Conservation (phyloP, 306 rosid species). For the Ochetophila trinervis region DNA sequence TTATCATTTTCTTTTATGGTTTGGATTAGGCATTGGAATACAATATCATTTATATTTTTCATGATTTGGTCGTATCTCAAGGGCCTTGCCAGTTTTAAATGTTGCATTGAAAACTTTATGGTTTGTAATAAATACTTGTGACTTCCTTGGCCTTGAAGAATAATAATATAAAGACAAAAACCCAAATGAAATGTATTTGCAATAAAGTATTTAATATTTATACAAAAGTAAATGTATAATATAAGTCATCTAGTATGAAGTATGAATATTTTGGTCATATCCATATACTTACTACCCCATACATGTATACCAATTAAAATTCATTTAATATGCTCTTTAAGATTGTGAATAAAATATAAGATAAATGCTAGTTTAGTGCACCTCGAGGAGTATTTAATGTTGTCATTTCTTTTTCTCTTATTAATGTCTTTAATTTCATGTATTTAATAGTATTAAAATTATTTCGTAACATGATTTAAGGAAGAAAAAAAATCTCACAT, state of each 20-base stretch:
- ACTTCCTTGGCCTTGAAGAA: slow-evolving; percentile 17
- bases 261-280: not conserved
- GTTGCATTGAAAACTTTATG: slow-evolving; percentile 25
- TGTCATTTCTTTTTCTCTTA: slow-evolving; percentile 11
- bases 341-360: slow-evolving; percentile 1
- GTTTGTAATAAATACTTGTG: slow-evolving; percentile 25
- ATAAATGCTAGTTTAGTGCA: slow-evolving; percentile 2
- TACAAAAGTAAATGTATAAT: not conserved
- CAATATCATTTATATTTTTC: slow-evolving; percentile 1
- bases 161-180: not conserved
- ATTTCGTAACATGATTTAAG: not conserved
- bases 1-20: not conserved
- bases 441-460: slow-evolving; percentile 3
- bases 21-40: slow-evolving; percentile 4
- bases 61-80: slow-evolving; percentile 21
- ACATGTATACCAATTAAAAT: slow-evolving; percentile 9
- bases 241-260: slow-evolving; percentile 6
- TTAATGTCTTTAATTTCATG: not conserved
- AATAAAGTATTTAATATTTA: not conserved
- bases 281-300: not conserved
- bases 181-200: not conserved
- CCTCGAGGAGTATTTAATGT: slow-evolving; percentile 15
- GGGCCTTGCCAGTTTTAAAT: slow-evolving; percentile 24
- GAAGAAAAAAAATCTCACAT: too few species aligned
- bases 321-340: not conserved